These are phyloP conservation scores for Helminthosporium solani DNA, from an alignment of 2,329 filamentous ascomycete species.

Conservation along the genomic window DNA sequence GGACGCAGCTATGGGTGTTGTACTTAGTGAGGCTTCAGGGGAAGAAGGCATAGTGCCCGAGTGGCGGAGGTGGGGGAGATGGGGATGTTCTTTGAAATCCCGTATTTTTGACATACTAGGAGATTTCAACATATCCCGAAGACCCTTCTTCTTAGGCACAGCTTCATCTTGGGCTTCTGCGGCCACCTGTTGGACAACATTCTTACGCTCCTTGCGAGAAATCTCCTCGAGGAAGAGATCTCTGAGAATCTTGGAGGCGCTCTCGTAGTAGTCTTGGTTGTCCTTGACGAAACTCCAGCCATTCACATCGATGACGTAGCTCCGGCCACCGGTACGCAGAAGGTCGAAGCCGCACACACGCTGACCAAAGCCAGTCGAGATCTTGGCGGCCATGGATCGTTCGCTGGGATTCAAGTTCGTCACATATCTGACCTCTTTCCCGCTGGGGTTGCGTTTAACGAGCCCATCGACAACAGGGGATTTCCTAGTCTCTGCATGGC, in stretches of 20 bases:
- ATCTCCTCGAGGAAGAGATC: conserved; percentile 86
- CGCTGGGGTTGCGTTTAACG: conserved; percentile 92
- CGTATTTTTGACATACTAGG: conserved; percentile 64
- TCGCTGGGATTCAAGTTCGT: conserved; percentile 81
- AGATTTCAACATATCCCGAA: conserved; percentile 64
- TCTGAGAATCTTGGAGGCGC: conserved; percentile 79
- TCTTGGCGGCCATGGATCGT: conserved; percentile 81
- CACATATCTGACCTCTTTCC: conserved; percentile 95
- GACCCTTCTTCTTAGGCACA: conserved; percentile 39
- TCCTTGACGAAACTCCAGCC: conserved; percentile 99
- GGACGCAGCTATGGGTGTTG: conserved; percentile 47
- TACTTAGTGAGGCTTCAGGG: conserved; percentile 47
- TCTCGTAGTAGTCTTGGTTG: conserved; percentile 97
- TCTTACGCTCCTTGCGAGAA: conserved; percentile 55
- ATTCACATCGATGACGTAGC: conserved; percentile 98
- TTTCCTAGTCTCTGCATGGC: conserved; percentile 95
- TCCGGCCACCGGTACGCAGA: conserved; percentile 81
- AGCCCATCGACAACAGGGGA: conserved; percentile 96
- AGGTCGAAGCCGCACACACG: conserved; percentile 95
- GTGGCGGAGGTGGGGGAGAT: conserved; percentile 39
- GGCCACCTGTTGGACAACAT: conserved; percentile 38
- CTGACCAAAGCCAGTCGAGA: conserved; percentile 89
- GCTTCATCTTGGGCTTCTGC: conserved; percentile 36
- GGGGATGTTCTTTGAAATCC: conserved; percentile 51
- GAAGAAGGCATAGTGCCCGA: conserved; percentile 44